Base-by-base conservation (phyloP, 2,329 filamentous ascomycete genomes). In the Trichoderma sp. region DNA sequence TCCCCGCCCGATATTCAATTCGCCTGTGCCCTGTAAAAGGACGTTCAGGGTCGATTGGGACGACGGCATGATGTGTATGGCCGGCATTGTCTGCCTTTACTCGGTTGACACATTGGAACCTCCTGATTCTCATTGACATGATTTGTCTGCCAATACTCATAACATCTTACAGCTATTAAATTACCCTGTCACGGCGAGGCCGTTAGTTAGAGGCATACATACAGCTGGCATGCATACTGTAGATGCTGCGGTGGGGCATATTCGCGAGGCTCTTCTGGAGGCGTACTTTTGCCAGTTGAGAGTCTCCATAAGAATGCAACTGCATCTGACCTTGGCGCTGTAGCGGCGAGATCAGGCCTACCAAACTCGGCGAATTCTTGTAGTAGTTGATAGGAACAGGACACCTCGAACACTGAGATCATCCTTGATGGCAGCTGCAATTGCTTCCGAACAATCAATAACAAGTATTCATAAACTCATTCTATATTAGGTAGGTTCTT, bases 251-350 rank as follows among this genome's bases (percentile, higher is more conserved):
- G 55, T 47, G 55, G 44, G 56, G 56, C 28, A n/a, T 2, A 24
- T 30, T 30, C 7, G 45, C 39, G 45, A 60, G 57, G 57, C 45
- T 60, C 44, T 47, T 60, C 28, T 28, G 28, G 45, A 34, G 57
- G 57, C 57, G 30, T 19, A 41, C 17, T 60, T 50, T n/a, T 28
- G 34, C 44, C 14, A 45, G 5, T 24, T 9, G 34, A 14, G n/a
- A 28, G 21, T 39, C 52, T 43, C 34, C 52, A 56, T 56, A 43
- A 10, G 7, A 15, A 43, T 30, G 24, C 26, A 26, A 51, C 48
- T 28, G 26, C n/a, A 14, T 19, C 30, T 30, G 34, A 30, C 19
- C n/a, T 28, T n/a, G 28, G 17, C 9, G 26, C 2, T 51, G 19
- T 19, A 47, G 44, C 21, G 17, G n/a, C 44, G 19, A 47, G n/a